phyloP scores from a whole-genome alignment of 2,329 filamentous ascomycete species.

The Calonectria pseudoturangicola region DNA sequence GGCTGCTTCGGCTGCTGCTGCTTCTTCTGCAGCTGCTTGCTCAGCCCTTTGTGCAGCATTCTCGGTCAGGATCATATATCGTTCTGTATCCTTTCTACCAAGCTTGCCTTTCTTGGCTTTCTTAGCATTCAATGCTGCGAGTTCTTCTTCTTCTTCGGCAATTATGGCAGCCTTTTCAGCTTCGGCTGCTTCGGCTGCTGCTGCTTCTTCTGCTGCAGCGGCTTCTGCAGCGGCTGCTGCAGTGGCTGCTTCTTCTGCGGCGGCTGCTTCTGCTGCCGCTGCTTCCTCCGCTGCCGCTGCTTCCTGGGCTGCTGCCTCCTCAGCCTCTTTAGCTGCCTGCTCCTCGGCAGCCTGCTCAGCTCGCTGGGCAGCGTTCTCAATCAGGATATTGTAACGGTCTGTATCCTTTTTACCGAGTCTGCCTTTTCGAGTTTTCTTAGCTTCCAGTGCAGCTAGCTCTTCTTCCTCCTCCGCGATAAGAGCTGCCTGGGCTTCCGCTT shows the following conservation, averaged over 20 bases:
- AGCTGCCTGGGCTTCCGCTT: conserved; percentile 56
- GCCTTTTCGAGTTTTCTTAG: conserved; percentile 50
- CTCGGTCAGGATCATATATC: conserved; percentile 47
- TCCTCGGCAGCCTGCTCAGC: conserved; percentile 57
- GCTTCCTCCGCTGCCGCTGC: conserved; percentile 31
- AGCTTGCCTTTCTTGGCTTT: conserved; percentile 49
- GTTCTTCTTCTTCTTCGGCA: conserved; percentile 51
- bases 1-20: conserved; percentile 46
- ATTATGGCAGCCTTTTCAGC: conserved; percentile 31
- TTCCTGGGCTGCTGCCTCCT: conserved; percentile 48
- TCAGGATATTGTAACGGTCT: conserved; percentile 44
- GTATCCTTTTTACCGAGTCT: conserved; percentile 51
- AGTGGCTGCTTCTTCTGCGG: conserved; percentile 45
- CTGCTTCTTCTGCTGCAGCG: conserved; percentile 53
- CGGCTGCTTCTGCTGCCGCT: conserved; percentile 38
- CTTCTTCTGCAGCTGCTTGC: conserved; percentile 54
- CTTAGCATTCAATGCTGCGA: conserved; percentile 46
- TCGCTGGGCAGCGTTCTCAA: conserved; percentile 45
- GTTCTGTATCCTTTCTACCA: conserved; percentile 49
- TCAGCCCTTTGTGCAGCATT: conserved; percentile 44
- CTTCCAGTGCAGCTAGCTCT: conserved; percentile 46
- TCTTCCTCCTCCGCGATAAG: conserved; percentile 55
- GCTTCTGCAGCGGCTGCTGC: conserved; percentile 48
- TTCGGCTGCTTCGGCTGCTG: conserved; percentile 50
- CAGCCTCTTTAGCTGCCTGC: conserved; percentile 55